These are phyloP conservation scores for Eutrema yunnanense DNA, from an alignment of 345 rosid genomes.

Conservation along the genomic window DNA sequence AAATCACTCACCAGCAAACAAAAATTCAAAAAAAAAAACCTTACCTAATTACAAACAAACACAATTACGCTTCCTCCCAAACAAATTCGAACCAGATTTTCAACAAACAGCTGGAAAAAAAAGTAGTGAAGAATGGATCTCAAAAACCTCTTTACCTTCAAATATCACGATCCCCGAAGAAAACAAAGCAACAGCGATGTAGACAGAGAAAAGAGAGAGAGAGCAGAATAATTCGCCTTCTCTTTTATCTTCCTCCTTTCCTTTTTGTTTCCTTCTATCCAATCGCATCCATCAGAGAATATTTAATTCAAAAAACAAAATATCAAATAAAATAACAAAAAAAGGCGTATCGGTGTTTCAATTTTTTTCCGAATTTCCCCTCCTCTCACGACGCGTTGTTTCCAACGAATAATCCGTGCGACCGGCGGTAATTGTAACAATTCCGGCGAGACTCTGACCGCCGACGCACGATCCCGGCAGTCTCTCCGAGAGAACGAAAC, in stretches of 20 bases:
- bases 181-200: constrained; percentile 35
- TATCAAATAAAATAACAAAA: not conserved
- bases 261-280: constrained; percentile 38
- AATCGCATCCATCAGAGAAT: constrained; percentile 31
- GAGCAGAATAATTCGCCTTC: constrained; percentile 37
- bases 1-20: constrained; percentile 10
- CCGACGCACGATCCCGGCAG: constrained; percentile 18
- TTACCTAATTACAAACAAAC: constrained; percentile 34
- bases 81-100: constrained; percentile 16
- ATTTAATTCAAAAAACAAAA: constrained; percentile 17
- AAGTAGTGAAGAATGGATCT: constrained; percentile 38
- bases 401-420: constrained; percentile 18
- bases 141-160: constrained; percentile 34
- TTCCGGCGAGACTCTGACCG: constrained; percentile 19
- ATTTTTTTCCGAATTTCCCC: constrained; percentile 10
- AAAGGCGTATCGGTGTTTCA: constrained; percentile 24
- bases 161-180: constrained; percentile 42
- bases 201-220: constrained; percentile 36
- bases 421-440: not conserved
- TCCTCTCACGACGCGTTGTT: constrained; percentile 29
- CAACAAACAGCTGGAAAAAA: constrained; percentile 24
- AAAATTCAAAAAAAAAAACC: constrained; percentile 21
- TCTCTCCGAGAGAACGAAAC: constrained; percentile 22
- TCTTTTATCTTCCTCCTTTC: constrained; percentile 36
- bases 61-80: constrained; percentile 29